Percentiles rank a stretch among this genome's conserved stretches.
These are phyloP conservation scores for Lichenothelia convexa DNA, from an alignment of 495 filamentous ascomycete species.

Conservation along the genomic window DNA sequence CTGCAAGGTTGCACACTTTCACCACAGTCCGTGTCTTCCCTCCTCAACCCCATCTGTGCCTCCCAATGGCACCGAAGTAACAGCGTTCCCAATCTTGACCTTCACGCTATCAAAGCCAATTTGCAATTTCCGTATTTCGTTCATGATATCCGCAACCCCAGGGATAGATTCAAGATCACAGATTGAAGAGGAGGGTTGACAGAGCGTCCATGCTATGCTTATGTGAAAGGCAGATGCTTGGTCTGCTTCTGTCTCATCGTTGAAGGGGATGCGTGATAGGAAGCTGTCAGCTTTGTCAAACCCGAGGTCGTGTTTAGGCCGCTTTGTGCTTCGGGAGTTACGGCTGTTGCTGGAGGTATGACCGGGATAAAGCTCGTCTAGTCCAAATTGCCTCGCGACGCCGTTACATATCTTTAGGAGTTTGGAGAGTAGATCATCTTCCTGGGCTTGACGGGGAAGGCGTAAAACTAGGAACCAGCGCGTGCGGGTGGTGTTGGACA, in stretches of 20 bases:
- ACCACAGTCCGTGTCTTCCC: no score
- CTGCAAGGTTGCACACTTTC: no score
- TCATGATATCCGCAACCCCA: neutral
- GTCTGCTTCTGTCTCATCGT: slow-evolving; percentile 27
- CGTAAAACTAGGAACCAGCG: slow-evolving; percentile 77
- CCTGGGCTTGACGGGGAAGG: slow-evolving; percentile 15
- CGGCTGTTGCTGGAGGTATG: neutral
- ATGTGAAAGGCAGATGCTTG: slow-evolving; percentile 76
- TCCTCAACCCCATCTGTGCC: no score
- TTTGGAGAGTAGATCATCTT: neutral
- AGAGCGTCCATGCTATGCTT: slow-evolving; percentile 55
- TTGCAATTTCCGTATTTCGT: neutral
- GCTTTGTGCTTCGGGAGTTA: neutral
- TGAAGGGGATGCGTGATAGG: neutral
- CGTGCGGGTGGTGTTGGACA: slow-evolving; percentile 51
- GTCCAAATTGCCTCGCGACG: neutral
- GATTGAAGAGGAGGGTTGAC: neutral
- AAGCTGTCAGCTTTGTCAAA: slow-evolving; percentile 4
- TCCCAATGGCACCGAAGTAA: slow-evolving; percentile 1
- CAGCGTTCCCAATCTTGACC: slow-evolving; percentile 9
- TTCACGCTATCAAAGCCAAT: slow-evolving; percentile 9
- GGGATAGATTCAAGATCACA: neutral
- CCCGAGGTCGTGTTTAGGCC: slow-evolving; percentile 2
- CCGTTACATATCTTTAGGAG: neutral
- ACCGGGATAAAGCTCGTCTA: neutral